phyloP scores from a whole-genome alignment of 257 asterid species.

The Solanum arcanum region DNA sequence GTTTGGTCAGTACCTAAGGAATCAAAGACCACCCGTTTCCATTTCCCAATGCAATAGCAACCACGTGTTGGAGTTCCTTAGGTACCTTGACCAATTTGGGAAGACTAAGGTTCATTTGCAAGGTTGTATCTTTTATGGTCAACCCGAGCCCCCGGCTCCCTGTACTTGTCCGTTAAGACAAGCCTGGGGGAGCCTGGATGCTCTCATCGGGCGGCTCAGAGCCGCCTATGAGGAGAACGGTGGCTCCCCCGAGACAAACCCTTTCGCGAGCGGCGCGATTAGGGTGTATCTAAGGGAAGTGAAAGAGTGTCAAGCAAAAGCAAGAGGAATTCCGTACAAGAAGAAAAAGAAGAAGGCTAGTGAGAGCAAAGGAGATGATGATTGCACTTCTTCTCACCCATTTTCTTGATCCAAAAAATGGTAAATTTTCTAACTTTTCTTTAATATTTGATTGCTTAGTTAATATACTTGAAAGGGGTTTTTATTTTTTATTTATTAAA shows the following conservation, averaged over 20 bases:
- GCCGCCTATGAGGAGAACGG: constrained; percentile 86
- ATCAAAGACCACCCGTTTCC: constrained; percentile 52
- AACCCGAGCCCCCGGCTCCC: constrained; percentile 74
- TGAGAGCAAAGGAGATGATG: constrained; percentile 18
- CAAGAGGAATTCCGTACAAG: constrained; percentile 60
- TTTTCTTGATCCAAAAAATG: constrained; percentile 28
- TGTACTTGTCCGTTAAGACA: constrained; percentile 65
- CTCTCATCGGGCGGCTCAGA: constrained; percentile 63
- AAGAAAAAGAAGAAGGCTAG: constrained; percentile 53
- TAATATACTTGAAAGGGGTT: background rate
- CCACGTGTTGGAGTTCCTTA: constrained; percentile 53
- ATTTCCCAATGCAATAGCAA: constrained; percentile 42
- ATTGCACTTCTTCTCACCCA: constrained; percentile 27
- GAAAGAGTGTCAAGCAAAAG: constrained; percentile 63
- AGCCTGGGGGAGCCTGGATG: constrained; percentile 85
- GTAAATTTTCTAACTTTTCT: background rate
- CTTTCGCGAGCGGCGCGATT: constrained; percentile 59
- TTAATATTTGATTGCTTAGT: background rate
- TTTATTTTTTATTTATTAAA: background rate
- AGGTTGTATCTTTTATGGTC: constrained; percentile 68
- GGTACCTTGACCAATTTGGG: constrained; percentile 69
- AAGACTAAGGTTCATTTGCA: constrained; percentile 71
- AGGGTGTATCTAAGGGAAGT: constrained; percentile 63
- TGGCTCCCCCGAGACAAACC: constrained; percentile 60
- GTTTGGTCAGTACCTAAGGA: constrained; percentile 59